Conservation (phyloP, 2,329 filamentous ascomycete species). For the Neonectria faginata region DNA sequence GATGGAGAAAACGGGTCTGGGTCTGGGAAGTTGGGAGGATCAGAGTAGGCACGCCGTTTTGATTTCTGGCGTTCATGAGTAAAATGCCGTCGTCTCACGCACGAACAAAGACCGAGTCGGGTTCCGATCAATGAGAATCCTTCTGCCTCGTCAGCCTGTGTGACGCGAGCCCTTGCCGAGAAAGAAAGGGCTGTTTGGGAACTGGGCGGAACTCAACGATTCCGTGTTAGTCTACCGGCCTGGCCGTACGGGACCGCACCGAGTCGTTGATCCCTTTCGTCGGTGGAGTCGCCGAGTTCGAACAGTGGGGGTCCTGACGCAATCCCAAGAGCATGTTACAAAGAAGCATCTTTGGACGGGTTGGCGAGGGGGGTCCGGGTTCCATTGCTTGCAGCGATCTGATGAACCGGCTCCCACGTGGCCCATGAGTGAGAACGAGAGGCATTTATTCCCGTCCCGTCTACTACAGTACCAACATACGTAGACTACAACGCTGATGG, state of each 20-base stretch:
- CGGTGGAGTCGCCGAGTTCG: constrained; percentile 9
- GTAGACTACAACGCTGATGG: not conserved
- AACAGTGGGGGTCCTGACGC: constrained; percentile 33
- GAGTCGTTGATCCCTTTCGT: constrained; percentile 18
- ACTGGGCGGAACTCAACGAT: not conserved
- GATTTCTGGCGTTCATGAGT: not conserved
- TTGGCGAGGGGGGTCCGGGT: not conserved
- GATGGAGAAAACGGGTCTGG: not conserved
- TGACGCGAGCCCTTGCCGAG: constrained; percentile 10
- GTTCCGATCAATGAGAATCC: not conserved
- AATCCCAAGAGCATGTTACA: constrained; percentile 28
- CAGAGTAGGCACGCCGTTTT: not conserved
- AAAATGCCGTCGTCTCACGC: not conserved
- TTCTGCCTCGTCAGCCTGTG: not conserved
- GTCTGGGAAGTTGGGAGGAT: not conserved
- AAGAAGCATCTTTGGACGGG: constrained; percentile 17
- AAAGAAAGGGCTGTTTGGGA: constrained; percentile 4
- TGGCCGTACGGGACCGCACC: constrained; percentile 5
- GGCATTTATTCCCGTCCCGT: constrained; percentile 7
- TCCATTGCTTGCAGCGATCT: not conserved
- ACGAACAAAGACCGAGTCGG: not conserved
- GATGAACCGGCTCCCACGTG: constrained; percentile 23
- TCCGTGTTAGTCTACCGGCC: constrained; percentile 11
- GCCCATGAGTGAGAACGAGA: constrained; percentile 10
- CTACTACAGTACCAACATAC: not conserved